A percentile compares a stretch with the other conserved stretches of the same genome.
Conservation (phyloP, 495 filamentous ascomycete species). For the Chaetomium cochliodes region DNA sequence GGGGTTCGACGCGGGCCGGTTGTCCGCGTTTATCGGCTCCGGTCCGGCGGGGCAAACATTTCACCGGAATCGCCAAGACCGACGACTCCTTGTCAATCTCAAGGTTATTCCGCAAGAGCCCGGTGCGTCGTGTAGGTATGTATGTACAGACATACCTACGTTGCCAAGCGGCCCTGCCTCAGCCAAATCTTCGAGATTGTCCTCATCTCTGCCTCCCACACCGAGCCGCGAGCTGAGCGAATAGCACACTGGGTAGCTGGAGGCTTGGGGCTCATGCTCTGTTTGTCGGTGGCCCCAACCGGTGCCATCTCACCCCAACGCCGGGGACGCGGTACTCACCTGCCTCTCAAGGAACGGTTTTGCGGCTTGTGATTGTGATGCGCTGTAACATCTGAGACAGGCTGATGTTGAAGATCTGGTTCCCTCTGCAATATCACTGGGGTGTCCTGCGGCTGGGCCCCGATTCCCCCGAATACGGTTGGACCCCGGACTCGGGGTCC, state of each 20-base stretch:
- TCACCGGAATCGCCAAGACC: background rate
- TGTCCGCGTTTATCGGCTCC: conserved; percentile 1
- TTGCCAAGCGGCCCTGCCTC: too few relatives aligned
- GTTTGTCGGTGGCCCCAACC: background rate
- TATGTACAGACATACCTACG: too few relatives aligned
- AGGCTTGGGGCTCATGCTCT: too few relatives aligned
- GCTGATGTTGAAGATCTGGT: background rate
- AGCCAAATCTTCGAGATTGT: too few relatives aligned
- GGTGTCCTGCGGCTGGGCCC: background rate
- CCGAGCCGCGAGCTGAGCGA: too few relatives aligned
- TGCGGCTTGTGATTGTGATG: conserved; percentile 3
- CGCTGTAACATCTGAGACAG: background rate
- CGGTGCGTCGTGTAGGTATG: too few relatives aligned
- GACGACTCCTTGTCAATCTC: background rate
- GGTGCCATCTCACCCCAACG: conserved; percentile 1
- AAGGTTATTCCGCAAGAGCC: background rate
- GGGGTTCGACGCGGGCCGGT: conserved; percentile 2
- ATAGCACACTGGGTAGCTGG: too few relatives aligned
- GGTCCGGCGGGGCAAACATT: background rate
- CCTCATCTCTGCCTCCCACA: too few relatives aligned
- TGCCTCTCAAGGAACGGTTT: background rate
- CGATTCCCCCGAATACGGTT: background rate
- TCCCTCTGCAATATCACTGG: background rate
- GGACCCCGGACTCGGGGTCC: background rate
- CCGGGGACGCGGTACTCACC: background rate